Percentiles rank a stretch among this genome's conserved stretches.
Evolutionary conservation across 306 rosid species (phyloP).

Genomic region (Luffa acutangula): DNA sequence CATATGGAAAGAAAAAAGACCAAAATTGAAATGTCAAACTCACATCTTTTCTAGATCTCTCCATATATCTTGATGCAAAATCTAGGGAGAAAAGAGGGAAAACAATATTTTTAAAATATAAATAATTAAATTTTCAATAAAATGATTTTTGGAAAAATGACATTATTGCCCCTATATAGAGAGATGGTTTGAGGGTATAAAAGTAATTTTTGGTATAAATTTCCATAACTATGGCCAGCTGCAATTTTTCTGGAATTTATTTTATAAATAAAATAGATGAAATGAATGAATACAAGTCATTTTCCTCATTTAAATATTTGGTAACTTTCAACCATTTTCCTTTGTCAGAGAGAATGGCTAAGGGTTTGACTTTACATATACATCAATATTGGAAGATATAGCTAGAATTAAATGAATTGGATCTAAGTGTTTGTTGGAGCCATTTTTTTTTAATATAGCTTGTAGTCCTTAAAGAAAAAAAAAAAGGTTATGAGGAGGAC

Average conservation of each 20-base stretch:
- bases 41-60: not conserved
- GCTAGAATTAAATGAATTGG: not conserved
- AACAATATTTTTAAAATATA: not conserved
- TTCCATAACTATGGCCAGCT: not conserved
- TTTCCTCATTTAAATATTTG: not conserved
- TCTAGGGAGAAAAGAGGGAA: not conserved
- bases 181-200: not conserved
- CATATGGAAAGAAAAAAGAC: not conserved
- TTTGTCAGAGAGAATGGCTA: not conserved
- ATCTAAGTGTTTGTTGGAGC: not conserved
- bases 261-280: not conserved
- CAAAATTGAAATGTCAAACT: not conserved
- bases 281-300: not conserved
- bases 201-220: not conserved
- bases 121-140: not conserved
- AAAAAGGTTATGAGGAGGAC: too few relatives aligned
- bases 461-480: not conserved
- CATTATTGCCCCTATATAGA: not conserved
- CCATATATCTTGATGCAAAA: not conserved
- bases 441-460: not conserved
- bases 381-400: not conserved
- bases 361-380: not conserved
- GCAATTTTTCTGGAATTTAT: not conserved
- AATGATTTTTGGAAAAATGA: not conserved
- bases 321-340: not conserved